Evolutionary conservation across 257 asterid species (phyloP), one percentile per base, ranked within the genome.

Genomic region (Solanum lycopersicoides): DNA sequence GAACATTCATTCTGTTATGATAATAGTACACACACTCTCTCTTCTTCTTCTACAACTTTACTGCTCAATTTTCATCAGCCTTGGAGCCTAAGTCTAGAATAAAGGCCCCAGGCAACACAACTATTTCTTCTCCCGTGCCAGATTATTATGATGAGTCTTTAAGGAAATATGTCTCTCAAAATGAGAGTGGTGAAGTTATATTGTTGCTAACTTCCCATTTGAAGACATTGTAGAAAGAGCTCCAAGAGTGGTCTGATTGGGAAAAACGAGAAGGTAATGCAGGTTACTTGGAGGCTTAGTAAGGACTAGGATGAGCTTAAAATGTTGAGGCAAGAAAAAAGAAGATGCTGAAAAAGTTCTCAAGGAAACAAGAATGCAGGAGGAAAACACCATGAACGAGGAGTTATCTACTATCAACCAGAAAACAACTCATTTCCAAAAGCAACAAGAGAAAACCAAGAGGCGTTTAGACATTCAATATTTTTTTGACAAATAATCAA

Each of bases 181-280:
- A 95, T 60, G 91, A 94, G 53, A 93, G 87, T 32, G 96, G 95
- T 8, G 90, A 93, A 83, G 86, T 90, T 6, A 89, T 94, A 34
- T 23, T 94, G 84, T 44, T 80, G 83, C 90, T 95, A 23, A 87
- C 84, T 80, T 90, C 94, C 59, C 93, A 87, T 60, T 87, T 90
- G 89, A 85, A 91, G 89, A 90, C 84, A 28, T 85, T 92, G 30
- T 91, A 91, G 90, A 91, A 89, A 68, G 95, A 94, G 87, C 86
- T 95, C 86, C 89, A 87, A 80, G 89, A 86, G 76, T 95, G 96
- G 98, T 89, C 83, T 18, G 93, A 92, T 41, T 95, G 98, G 98
- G 94, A 94, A 3, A 28, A 93, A 89, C 20, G 93, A 93, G 90
- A 95, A 95, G 91, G 91, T 95, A 63, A 94, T 90, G 98, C 94